phyloP scores from a whole-genome alignment of 2,329 filamentous ascomycete genomes.

The Corynespora cassiicola region DNA sequence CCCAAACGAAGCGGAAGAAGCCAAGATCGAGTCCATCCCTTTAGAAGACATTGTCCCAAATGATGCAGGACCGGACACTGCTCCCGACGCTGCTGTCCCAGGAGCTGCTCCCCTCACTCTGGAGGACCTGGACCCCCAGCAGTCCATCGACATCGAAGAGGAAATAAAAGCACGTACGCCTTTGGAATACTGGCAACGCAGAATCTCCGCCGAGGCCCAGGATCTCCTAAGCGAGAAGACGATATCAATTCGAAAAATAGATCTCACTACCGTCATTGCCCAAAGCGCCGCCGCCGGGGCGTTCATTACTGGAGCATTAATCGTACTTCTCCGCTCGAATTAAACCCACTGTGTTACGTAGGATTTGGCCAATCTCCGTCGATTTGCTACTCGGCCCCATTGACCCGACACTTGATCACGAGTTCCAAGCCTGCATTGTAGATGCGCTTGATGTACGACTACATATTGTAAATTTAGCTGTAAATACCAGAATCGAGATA shows the following conservation, averaged over 20 bases:
- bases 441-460: constrained; percentile 13
- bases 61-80: constrained; percentile 6
- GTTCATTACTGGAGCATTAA: constrained; percentile 36
- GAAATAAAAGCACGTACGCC: constrained; percentile 16
- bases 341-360: background rate
- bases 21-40: too few relatives aligned
- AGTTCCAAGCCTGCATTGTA: too few relatives aligned
- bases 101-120: constrained; percentile 10
- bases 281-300: constrained; percentile 52
- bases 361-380: constrained; percentile 3
- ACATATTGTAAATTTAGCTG: constrained; percentile 14
- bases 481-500: constrained; percentile 5
- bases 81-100: constrained; percentile 9
- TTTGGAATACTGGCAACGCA: constrained; percentile 28
- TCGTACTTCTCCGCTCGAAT: constrained; percentile 23
- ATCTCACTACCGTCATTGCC: constrained; percentile 53
- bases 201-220: constrained; percentile 23
- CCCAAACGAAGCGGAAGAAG: too few relatives aligned
- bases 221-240: constrained; percentile 53
- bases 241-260: constrained; percentile 53
- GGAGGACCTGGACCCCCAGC: constrained; percentile 17
- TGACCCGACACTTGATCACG: too few relatives aligned
- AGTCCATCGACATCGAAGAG: constrained; percentile 21
- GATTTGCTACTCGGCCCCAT: constrained; percentile 1
- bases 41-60: too few relatives aligned